Evolutionary conservation across 495 filamentous ascomycete genomes (phyloP).

Genomic region (Neurospora cerealis): DNA sequence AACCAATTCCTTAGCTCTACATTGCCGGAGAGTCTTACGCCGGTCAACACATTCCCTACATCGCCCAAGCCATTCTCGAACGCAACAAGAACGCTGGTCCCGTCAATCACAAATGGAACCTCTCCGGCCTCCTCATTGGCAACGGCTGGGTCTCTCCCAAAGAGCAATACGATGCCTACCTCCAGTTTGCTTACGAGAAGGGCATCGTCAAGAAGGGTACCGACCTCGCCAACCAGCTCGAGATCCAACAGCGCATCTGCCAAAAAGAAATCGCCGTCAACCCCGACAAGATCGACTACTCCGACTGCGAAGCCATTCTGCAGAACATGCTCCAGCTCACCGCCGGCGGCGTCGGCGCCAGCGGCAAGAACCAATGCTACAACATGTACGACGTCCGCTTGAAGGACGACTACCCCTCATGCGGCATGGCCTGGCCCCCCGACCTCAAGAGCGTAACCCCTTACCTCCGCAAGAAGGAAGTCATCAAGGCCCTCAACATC

Average conservation of each 20-base stretch:
- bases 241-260: conserved; percentile 32
- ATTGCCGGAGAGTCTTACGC: conserved; percentile 93
- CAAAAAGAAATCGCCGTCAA: conserved; percentile 58
- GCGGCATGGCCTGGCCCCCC: conserved; percentile 94
- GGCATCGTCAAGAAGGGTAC: conserved; percentile 60
- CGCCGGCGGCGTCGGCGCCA: conserved; percentile 25
- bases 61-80: conserved; percentile 76
- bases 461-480: conserved; percentile 77
- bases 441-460: conserved; percentile 68
- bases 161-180: conserved; percentile 86
- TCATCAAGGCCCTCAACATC: conserved; percentile 70
- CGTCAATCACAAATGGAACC: conserved; percentile 53
- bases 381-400: conserved; percentile 97
- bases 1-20: conserved; percentile 58
- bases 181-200: conserved; percentile 66
- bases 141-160: conserved; percentile 92
- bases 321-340: conserved; percentile 55
- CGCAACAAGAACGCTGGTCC: conserved; percentile 51
- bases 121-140: conserved; percentile 85
- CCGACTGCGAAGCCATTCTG: conserved; percentile 64
- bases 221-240: conserved; percentile 49
- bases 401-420: conserved; percentile 58
- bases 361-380: conserved; percentile 48
- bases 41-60: conserved; percentile 94
- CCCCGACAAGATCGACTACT: conserved; percentile 53